These are phyloP conservation scores for Ormosia emarginata DNA, from an alignment of 306 rosid genomes.

Conservation along the genomic window DNA sequence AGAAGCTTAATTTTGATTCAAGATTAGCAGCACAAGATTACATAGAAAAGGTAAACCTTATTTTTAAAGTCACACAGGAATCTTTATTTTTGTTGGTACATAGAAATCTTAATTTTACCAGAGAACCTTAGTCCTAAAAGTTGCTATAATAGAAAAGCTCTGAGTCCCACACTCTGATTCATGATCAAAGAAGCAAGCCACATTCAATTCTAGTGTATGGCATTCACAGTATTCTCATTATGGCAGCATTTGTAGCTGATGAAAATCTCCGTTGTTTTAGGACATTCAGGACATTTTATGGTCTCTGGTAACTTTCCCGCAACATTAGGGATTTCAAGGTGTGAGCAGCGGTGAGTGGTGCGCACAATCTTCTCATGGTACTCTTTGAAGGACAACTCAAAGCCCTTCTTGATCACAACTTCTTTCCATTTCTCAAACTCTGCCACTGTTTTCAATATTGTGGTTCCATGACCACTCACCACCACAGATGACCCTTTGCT, in stretches of 20 bases:
- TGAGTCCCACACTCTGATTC: background rate
- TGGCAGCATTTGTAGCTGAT: slow-evolving; percentile 41
- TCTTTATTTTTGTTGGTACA: too few relatives aligned
- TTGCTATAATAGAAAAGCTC: background rate
- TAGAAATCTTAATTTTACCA: too few relatives aligned
- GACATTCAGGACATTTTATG: slow-evolving; percentile 42
- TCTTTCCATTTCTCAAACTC: slow-evolving; percentile 75
- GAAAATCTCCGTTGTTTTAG: slow-evolving; percentile 30
- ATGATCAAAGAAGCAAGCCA: background rate
- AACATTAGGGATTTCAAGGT: slow-evolving; percentile 27
- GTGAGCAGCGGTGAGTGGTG: slow-evolving; percentile 27
- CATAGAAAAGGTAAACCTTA: too few relatives aligned
- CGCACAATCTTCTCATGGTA: slow-evolving; percentile 11
- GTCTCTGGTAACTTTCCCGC: slow-evolving; percentile 31
- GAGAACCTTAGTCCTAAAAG: background rate
- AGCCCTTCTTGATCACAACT: slow-evolving; percentile 14
- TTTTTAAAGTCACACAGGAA: too few relatives aligned
- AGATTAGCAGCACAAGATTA: too few relatives aligned
- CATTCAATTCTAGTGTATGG: background rate
- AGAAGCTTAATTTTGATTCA: too few relatives aligned
- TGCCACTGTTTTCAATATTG: slow-evolving; percentile 40
- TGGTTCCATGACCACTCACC: slow-evolving; percentile 47
- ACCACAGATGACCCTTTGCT: slow-evolving; percentile 50
- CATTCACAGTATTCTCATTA: background rate
- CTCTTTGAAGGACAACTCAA: slow-evolving; percentile 21